Conservation (phyloP, 179 eudicot genomes). For the Camellia oleifera region DNA sequence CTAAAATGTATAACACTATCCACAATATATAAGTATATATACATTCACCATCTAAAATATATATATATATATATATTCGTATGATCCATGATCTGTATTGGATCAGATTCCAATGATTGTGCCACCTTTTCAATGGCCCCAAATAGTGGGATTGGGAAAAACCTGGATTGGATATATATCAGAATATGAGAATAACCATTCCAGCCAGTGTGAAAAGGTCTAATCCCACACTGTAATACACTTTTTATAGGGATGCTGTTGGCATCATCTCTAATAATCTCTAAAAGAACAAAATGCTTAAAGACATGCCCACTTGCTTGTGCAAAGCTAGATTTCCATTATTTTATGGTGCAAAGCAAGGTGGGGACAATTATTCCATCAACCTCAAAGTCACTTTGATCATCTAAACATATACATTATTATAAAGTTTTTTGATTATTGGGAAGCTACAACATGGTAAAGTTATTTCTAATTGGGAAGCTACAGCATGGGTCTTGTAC, state of each 20-base stretch:
- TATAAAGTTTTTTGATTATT: neutral
- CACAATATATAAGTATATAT: too few relatives aligned
- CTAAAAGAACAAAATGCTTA: slow-evolving; percentile 16
- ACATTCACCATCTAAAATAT: too few relatives aligned
- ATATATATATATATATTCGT: neutral
- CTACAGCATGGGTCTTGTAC: too few relatives aligned
- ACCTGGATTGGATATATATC: neutral
- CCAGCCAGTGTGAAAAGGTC: neutral
- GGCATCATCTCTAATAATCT: slow-evolving; percentile 8
- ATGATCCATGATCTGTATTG: neutral
- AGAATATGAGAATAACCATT: neutral
- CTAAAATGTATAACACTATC: too few relatives aligned
- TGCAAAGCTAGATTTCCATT: slow-evolving; percentile 15
- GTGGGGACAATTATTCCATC: slow-evolving; percentile 24
- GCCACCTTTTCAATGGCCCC: neutral
- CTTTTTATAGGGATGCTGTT: slow-evolving; percentile 12
- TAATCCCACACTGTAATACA: slow-evolving; percentile 4
- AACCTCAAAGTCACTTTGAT: slow-evolving; percentile 20
- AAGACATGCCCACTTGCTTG: slow-evolving; percentile 23
- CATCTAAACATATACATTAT: neutral
- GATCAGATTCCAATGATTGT: slow-evolving; percentile 9
- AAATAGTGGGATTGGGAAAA: slow-evolving; percentile 3
- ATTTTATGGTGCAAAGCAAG: slow-evolving; percentile 13
- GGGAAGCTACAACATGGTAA: neutral
- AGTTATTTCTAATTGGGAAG: neutral